Conservation (phyloP, 1,139 yeast genomes). For the Taphrina populina region DNA sequence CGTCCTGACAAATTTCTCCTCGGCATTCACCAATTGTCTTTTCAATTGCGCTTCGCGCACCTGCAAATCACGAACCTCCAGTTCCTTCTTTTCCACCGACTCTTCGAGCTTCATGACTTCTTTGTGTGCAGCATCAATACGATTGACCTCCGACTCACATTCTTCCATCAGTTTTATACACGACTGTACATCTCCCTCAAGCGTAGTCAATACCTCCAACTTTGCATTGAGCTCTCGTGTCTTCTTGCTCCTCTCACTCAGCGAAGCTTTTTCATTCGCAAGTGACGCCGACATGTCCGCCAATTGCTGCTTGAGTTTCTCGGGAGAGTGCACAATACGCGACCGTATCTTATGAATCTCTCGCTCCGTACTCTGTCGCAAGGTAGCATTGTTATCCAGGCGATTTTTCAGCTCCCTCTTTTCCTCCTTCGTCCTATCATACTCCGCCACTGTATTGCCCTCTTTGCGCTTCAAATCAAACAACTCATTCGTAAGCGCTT, state of each 20-base stretch:
- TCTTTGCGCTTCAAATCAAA: conserved; percentile 63
- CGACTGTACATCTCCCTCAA: conserved; percentile 57
- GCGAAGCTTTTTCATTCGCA: conserved; percentile 48
- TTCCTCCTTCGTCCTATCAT: conserved; percentile 62
- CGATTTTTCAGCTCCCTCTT: conserved; percentile 59
- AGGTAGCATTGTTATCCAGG: conserved; percentile 44
- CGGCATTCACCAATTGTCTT: conserved; percentile 55
- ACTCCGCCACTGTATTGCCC: conserved; percentile 64
- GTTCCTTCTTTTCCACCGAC: conserved; percentile 51
- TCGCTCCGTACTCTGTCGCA: conserved; percentile 57
- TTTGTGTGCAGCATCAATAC: conserved; percentile 51
- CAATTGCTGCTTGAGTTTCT: conserved; percentile 56
- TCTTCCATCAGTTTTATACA: conserved; percentile 55
- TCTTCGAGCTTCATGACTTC: conserved; percentile 52
- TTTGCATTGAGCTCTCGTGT: conserved; percentile 57
- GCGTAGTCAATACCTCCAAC: conserved; percentile 58
- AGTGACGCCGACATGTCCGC: conserved; percentile 57
- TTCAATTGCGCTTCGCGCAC: conserved; percentile 47
- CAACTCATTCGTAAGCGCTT: conserved; percentile 61
- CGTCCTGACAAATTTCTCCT: conserved; percentile 57
- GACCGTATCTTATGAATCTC: conserved; percentile 61
- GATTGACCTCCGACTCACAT: conserved; percentile 53
- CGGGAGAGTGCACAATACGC: conserved; percentile 64
- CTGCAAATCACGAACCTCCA: conserved; percentile 53
- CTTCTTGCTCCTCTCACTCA: conserved; percentile 52